Conservation (phyloP, 768 basidiomycete species). For the Pleurotus salmoneostramineus region DNA sequence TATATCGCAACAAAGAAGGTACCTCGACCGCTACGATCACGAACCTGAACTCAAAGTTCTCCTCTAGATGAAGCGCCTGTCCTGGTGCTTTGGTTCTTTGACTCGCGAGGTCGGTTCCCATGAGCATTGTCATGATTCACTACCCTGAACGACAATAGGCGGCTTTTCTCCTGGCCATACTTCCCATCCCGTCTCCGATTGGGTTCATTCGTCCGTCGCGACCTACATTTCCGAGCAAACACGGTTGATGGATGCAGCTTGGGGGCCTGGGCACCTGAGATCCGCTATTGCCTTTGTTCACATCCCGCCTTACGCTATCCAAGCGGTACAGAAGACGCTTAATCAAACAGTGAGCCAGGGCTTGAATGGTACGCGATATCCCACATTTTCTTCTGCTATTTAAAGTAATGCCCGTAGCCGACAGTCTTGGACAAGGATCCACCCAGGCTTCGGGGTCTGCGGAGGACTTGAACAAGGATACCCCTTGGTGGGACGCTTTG, state of each 20-base stretch:
- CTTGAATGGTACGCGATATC: conserved; percentile 31
- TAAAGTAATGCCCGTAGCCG: conserved; percentile 32
- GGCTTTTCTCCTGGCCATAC: conserved; percentile 44
- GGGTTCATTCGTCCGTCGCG: conserved; percentile 64
- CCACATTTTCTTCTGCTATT: not conserved
- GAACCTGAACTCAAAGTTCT: not conserved
- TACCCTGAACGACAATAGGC: conserved; percentile 25
- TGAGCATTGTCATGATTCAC: not conserved
- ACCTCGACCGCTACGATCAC: not conserved
- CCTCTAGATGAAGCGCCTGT: conserved; percentile 40
- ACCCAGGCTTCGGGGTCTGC: conserved; percentile 49
- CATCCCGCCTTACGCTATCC: conserved; percentile 58
- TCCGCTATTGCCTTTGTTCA: conserved; percentile 71
- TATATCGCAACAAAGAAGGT: conserved; percentile 35
- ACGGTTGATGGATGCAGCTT: conserved; percentile 45
- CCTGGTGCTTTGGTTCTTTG: conserved; percentile 74
- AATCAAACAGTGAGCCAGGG: conserved; percentile 35
- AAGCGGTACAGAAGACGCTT: conserved; percentile 29
- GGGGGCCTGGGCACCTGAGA: conserved; percentile 50
- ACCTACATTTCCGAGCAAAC: conserved; percentile 58
- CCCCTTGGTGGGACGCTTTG: conserved; percentile 59
- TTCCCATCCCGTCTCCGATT: conserved; percentile 51
- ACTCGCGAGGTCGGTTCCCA: conserved; percentile 52
- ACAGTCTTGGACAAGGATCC: conserved; percentile 50
- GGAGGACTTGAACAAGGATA: conserved; percentile 40